A percentile compares a stretch with the other conserved stretches of the same genome.
Conservation (phyloP, 1,284 basidiomycete species). For the Sanghuangporus baumii region DNA sequence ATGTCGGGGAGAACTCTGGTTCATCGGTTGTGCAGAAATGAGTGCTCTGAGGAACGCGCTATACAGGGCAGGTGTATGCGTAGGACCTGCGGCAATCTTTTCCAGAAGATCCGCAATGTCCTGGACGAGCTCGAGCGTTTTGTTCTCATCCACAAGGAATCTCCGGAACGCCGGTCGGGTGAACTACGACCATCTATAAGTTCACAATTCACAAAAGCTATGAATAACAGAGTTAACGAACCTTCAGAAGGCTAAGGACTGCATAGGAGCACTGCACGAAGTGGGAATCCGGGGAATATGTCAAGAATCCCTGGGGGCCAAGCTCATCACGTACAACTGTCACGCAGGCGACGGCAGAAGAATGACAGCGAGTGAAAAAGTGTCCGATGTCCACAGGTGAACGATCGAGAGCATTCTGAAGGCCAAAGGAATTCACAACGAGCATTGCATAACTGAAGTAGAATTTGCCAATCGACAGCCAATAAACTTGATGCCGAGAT, state of each 20-base stretch:
- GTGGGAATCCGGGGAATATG: slow-evolving; percentile 86
- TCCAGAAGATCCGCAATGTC: slow-evolving; percentile 81
- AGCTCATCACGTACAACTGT: slow-evolving; percentile 71
- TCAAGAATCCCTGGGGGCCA: slow-evolving; percentile 70
- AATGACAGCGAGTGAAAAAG: slow-evolving; percentile 82
- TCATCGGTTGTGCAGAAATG: slow-evolving; percentile 46
- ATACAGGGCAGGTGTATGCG: slow-evolving; percentile 85
- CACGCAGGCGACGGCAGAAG: slow-evolving; percentile 66
- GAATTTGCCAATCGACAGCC: slow-evolving; percentile 56
- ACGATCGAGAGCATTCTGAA: slow-evolving; percentile 87
- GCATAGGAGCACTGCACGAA: slow-evolving; percentile 90
- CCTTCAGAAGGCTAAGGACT: slow-evolving; percentile 83
- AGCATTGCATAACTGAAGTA: slow-evolving; percentile 83
- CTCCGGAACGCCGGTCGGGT: slow-evolving; percentile 76
- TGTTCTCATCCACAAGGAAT: slow-evolving; percentile 69
- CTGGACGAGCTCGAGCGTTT: slow-evolving; percentile 66
- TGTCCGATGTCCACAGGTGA: slow-evolving; percentile 72
- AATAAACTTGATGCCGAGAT: slow-evolving; percentile 35
- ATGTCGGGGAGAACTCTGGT: slow-evolving; percentile 19
- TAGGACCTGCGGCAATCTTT: slow-evolving; percentile 62
- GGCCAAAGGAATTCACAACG: slow-evolving; percentile 89
- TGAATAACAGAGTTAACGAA: slow-evolving; percentile 30
- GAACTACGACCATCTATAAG: slow-evolving; percentile 44
- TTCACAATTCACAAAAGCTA: slow-evolving; percentile 23
- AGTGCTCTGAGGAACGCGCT: slow-evolving; percentile 81